Evolutionary conservation across 768 basidiomycete species (phyloP).

Genomic region (Tulasnella sp.): DNA sequence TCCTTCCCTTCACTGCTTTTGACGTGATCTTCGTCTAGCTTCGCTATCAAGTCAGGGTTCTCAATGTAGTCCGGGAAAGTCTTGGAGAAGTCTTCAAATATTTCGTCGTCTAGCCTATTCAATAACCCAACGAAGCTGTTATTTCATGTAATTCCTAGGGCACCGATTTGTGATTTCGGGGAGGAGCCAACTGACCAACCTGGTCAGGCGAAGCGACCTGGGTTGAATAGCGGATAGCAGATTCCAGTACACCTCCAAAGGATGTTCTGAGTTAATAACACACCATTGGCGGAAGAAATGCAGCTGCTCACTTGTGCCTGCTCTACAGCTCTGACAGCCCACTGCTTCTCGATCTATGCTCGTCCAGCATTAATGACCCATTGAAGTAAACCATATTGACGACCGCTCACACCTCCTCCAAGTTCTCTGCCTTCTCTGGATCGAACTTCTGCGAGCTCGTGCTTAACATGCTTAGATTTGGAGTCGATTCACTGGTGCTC

Average conservation of each 20-base stretch:
- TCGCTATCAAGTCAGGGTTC: conserved; percentile 36
- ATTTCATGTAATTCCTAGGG: background rate
- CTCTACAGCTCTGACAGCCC: conserved; percentile 92
- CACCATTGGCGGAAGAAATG: background rate
- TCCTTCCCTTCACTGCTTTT: conserved; percentile 84
- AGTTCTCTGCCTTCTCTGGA: conserved; percentile 86
- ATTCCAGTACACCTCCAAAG: conserved; percentile 83
- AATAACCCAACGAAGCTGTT: background rate
- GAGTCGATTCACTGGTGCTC: background rate
- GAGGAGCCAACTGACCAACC: conserved; percentile 40
- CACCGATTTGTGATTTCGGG: background rate
- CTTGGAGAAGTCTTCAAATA: conserved; percentile 64
- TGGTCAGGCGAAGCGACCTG: conserved; percentile 68
- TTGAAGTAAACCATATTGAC: background rate
- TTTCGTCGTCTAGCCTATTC: conserved; percentile 78
- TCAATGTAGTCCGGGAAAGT: conserved; percentile 70
- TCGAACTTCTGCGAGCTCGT: conserved; percentile 46
- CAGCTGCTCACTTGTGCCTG: conserved; percentile 72
- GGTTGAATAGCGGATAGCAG: conserved; percentile 76
- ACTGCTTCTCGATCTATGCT: conserved; percentile 91
- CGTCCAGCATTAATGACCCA: background rate
- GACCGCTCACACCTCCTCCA: conserved; percentile 56
- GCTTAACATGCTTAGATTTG: background rate
- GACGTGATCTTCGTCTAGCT: conserved; percentile 86
- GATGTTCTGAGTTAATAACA: background rate